These are phyloP conservation scores for Isoetes engelmannii DNA, from an alignment of 83 land plant genomes.

Conservation along the genomic window DNA sequence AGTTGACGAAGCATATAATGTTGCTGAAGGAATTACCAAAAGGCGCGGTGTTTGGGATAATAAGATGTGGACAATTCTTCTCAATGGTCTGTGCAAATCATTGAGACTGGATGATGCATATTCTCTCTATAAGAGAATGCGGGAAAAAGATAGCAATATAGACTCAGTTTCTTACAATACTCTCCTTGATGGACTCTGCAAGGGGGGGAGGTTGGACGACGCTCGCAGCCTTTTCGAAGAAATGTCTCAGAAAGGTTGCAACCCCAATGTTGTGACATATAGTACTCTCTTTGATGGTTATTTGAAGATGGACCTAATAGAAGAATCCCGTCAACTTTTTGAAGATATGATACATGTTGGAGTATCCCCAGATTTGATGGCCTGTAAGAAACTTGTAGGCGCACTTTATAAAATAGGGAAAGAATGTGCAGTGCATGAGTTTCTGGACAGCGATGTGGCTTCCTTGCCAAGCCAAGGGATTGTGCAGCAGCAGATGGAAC, in stretches of 20 bases:
- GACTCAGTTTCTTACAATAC: not conserved
- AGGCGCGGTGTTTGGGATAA: too few relatives aligned
- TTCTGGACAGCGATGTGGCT: too few relatives aligned
- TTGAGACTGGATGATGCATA: constrained; percentile 53
- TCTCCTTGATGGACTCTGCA: not conserved
- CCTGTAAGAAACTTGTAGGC: too few relatives aligned
- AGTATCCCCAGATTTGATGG: not conserved
- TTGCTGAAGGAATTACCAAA: too few relatives aligned
- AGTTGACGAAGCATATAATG: not conserved
- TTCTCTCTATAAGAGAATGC: not conserved
- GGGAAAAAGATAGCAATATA: not conserved
- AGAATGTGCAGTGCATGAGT: too few relatives aligned
- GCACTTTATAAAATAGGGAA: too few relatives aligned
- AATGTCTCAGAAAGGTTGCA: not conserved
- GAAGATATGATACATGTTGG: not conserved
- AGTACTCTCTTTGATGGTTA: not conserved
- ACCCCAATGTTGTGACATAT: not conserved
- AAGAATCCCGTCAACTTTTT: not conserved
- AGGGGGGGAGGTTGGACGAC: not conserved
- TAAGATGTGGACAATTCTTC: constrained; percentile 30
- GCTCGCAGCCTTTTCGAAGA: not conserved
- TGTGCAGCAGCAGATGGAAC: too few relatives aligned
- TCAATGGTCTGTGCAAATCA: constrained; percentile 49
- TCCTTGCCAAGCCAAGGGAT: too few relatives aligned
- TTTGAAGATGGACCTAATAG: not conserved